A percentile compares a stretch with the other conserved stretches of the same genome.
Evolutionary conservation across 2,329 filamentous ascomycete species (phyloP).

Genomic region (Penicillium hordei): DNA sequence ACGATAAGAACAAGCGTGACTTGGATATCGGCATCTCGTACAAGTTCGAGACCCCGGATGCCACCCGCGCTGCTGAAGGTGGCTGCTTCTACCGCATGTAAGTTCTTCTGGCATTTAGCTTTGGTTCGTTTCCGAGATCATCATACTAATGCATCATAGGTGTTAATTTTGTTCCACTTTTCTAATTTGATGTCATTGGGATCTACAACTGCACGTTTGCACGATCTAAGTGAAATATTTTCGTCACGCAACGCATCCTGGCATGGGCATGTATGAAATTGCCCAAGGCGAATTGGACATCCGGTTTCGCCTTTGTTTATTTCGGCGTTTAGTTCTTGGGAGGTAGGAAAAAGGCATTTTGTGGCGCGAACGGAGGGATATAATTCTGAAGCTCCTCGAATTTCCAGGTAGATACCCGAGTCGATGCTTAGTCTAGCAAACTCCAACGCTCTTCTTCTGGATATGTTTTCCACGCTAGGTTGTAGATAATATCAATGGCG

Average conservation of each 20-base stretch:
- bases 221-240: conserved; percentile 19
- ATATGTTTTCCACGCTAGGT: conserved; percentile 3
- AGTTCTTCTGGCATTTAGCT: conserved; percentile 14
- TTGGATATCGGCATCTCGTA: conserved; percentile 89
- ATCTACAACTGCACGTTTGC: conserved; percentile 19
- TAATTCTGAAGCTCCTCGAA: conserved; percentile 50
- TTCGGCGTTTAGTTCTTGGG: conserved; percentile 29
- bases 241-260: conserved; percentile 30
- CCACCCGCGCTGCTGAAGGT: conserved; percentile 66
- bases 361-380: conserved; percentile 43
- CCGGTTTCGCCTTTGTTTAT: conserved; percentile 36
- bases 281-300: conserved; percentile 25
- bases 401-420: conserved; percentile 51
- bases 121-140: not conserved
- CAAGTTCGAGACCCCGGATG: conserved; percentile 73
- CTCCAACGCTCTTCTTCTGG: conserved; percentile 34
- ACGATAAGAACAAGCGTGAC: conserved; percentile 90
- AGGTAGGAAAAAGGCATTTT: conserved; percentile 43
- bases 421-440: conserved; percentile 49
- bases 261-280: conserved; percentile 32
- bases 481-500: not conserved
- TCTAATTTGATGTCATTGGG: conserved; percentile 19
- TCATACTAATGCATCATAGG: conserved; percentile 9
- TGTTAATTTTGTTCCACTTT: conserved; percentile 27
- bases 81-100: conserved; percentile 74